Percentiles rank a stretch among this genome's conserved stretches.
phyloP scores from a whole-genome alignment of 78 protist genomes.

The Monosiga brevicollis region DNA sequence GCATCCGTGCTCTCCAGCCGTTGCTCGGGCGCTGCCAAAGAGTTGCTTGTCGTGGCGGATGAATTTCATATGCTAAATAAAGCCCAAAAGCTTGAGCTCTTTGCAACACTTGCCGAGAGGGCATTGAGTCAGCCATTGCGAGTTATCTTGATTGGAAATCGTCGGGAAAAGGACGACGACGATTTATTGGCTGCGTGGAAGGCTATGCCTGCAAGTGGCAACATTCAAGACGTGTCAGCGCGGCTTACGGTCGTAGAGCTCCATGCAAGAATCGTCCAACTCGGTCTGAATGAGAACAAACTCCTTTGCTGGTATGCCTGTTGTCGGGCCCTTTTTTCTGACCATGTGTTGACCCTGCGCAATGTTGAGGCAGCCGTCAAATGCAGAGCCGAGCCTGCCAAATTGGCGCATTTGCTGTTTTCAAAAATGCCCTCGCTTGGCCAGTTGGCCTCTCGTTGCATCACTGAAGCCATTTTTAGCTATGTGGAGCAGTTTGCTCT shows the following conservation, averaged over 20 bases:
- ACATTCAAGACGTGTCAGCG: too few relatives aligned
- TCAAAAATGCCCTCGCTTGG: background rate
- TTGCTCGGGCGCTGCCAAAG: background rate
- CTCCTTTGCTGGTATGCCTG: background rate
- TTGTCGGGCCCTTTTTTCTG: background rate
- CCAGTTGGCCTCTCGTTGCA: background rate
- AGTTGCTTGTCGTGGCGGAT: background rate
- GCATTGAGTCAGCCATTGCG: background rate
- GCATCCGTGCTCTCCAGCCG: background rate
- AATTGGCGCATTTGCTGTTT: background rate
- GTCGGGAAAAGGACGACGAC: background rate
- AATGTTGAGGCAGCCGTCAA: background rate
- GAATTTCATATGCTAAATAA: background rate
- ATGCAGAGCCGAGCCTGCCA: background rate
- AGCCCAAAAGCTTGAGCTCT: background rate
- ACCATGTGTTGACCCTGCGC: background rate
- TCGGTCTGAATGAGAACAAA: too few relatives aligned
- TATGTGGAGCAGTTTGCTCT: background rate
- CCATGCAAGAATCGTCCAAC: too few relatives aligned
- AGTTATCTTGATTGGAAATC: background rate
- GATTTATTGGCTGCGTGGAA: background rate
- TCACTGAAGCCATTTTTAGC: too few relatives aligned
- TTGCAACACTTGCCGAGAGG: background rate
- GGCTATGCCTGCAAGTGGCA: too few relatives aligned
- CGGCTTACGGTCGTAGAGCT: too few relatives aligned